These are phyloP conservation scores for Yarrowia galli DNA, from an alignment of 1,139 yeast species.

Conservation along the genomic window DNA sequence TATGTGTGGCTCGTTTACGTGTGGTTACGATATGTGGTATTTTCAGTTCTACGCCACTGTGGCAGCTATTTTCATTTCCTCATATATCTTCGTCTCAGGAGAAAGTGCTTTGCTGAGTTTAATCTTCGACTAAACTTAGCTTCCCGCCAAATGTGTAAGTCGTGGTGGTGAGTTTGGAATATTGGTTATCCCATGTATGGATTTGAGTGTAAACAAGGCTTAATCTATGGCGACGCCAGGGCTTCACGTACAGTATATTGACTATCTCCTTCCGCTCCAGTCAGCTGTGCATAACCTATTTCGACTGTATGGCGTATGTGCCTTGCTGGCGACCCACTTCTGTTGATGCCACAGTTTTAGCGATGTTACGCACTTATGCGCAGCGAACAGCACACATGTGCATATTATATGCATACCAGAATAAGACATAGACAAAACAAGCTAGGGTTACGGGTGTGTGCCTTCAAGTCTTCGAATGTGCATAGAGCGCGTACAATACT, in stretches of 20 bases:
- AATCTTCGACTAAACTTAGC: background rate
- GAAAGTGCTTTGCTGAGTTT: background rate
- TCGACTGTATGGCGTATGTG: background rate
- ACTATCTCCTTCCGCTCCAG: too few relatives aligned
- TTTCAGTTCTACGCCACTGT: too few relatives aligned
- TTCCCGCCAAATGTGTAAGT: background rate
- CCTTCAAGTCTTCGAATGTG: too few relatives aligned
- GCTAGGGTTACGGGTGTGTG: background rate
- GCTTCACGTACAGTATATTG: too few relatives aligned
- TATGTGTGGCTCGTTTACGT: too few relatives aligned
- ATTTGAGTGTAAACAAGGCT: background rate
- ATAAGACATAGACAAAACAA: background rate
- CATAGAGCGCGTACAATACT: too few relatives aligned
- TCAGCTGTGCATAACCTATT: background rate
- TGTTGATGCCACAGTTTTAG: background rate
- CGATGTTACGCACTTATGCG: constrained; percentile 8
- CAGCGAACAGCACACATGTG: constrained; percentile 14
- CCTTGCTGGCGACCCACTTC: background rate
- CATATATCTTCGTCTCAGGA: too few relatives aligned
- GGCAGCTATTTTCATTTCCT: background rate
- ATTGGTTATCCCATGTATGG: background rate
- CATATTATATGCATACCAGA: constrained; percentile 7
- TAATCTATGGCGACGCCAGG: too few relatives aligned
- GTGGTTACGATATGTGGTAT: too few relatives aligned
- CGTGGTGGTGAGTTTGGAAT: background rate